Evolutionary conservation across 2,329 filamentous ascomycete genomes (phyloP).

Genomic region (Fusarium lateritium): DNA sequence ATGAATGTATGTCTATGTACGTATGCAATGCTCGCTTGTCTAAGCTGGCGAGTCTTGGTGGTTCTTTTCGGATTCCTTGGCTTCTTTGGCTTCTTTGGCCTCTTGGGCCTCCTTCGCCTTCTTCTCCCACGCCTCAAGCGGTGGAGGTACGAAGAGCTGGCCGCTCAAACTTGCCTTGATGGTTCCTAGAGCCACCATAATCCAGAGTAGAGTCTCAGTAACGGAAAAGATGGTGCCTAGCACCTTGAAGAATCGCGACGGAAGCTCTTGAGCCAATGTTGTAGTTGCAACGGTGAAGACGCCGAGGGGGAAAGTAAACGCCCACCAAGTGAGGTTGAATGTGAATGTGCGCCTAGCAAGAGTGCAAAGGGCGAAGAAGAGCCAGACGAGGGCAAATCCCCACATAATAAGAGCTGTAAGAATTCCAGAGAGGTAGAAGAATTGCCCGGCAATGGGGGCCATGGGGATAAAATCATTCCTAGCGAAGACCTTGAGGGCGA

Average conservation of each 20-base stretch:
- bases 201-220: constrained; percentile 37
- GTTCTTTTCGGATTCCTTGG: neutral
- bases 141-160: constrained; percentile 21
- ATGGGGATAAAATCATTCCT: constrained; percentile 52
- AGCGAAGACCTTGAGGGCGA: constrained; percentile 54
- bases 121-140: constrained; percentile 13
- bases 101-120: neutral
- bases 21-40: neutral
- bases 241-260: constrained; percentile 52
- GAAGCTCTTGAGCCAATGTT: constrained; percentile 51
- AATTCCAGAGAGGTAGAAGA: constrained; percentile 69
- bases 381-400: constrained; percentile 54
- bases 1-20: neutral
- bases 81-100: neutral
- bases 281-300: constrained; percentile 53
- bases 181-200: constrained; percentile 33
- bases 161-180: constrained; percentile 21
- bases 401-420: constrained; percentile 53
- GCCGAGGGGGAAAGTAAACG: constrained; percentile 57
- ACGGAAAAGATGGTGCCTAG: constrained; percentile 45
- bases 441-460: constrained; percentile 64
- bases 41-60: constrained; percentile 9
- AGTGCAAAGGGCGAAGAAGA: constrained; percentile 52
- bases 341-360: constrained; percentile 51
- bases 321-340: constrained; percentile 59